Percentiles rank a stretch among this genome's conserved stretches.
These are phyloP conservation scores for Mimosa pudica DNA, from an alignment of 306 rosid genomes.

Conservation along the genomic window DNA sequence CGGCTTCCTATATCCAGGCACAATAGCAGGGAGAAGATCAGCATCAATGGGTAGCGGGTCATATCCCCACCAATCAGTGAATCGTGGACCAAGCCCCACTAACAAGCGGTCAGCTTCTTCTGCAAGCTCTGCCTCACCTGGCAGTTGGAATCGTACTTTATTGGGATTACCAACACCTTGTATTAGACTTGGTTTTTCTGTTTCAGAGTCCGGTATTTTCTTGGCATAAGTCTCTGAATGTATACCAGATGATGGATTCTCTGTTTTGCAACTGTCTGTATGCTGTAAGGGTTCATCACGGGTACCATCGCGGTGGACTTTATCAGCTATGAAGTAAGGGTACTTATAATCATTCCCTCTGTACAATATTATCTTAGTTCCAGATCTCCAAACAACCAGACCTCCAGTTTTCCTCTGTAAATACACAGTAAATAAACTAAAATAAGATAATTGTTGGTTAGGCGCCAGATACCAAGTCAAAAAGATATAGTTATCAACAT, in stretches of 20 bases:
- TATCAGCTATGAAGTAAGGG: slow-evolving; percentile 70
- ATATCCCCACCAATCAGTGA: slow-evolving; percentile 96
- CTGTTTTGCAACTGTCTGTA: slow-evolving; percentile 32
- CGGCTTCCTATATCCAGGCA: slow-evolving; percentile 80
- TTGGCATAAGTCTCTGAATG: slow-evolving; percentile 42
- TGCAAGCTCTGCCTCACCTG: slow-evolving; percentile 73
- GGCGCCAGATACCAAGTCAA: not conserved
- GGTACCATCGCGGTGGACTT: slow-evolving; percentile 37
- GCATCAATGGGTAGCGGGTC: slow-evolving; percentile 94
- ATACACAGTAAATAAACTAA: slow-evolving; percentile 29
- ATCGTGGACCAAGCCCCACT: slow-evolving; percentile 86
- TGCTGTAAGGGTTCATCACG: slow-evolving; percentile 38
- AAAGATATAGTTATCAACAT: not conserved
- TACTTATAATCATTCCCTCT: slow-evolving; percentile 78
- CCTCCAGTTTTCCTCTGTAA: slow-evolving; percentile 95
- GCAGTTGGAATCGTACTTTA: slow-evolving; percentile 80
- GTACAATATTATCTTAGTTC: slow-evolving; percentile 81
- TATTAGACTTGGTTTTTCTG: slow-evolving; percentile 47
- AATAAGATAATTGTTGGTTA: slow-evolving; percentile 34
- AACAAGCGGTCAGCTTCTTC: slow-evolving; percentile 77
- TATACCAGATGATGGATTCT: slow-evolving; percentile 35
- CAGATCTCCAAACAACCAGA: slow-evolving; percentile 91
- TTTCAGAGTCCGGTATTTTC: slow-evolving; percentile 35
- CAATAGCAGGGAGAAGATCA: slow-evolving; percentile 79
- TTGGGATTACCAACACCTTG: slow-evolving; percentile 79